Evolutionary conservation across 345 rosid genomes (phyloP), one percentile per base, ranked within the genome.

Genomic region (Rhizophora mangle): DNA sequence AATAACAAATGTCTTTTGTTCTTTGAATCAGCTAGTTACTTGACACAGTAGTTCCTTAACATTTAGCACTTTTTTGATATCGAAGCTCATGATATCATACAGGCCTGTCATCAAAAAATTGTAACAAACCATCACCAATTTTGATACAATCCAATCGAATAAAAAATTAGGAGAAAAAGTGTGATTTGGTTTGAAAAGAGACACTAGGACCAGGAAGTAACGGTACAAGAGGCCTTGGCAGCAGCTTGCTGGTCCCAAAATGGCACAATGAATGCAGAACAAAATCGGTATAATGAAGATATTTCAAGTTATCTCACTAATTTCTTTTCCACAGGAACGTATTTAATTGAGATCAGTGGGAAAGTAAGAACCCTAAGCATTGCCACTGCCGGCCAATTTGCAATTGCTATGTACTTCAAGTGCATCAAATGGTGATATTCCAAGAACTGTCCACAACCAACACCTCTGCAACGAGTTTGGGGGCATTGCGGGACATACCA

Each of bases 351-450:
- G 9, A 27, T 70, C 34, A 20, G 58, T 19, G 3, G 16, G 15
- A 54, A 18, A 39, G 63, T 64, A 49, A 60, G n/a, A 59, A 19
- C 36, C 52, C 52, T 52, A 63, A 66, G 67, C 27, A 15, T 21
- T 32, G 55, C 60, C 67, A 36, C 24, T 21, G 32, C 53, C 8
- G 43, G 57, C 21, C 3, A 20, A 27, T 53, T 57, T 49, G 37
- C 29, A 36, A 51, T 65, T 46, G 19, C n/a, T 67, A 1, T 29
- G 57, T 32, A 6, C 63, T 59, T 39, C 47, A 29, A 20, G 43
- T 16, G 1, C 31, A 7, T 43, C 55, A 53, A 34, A 53, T 27
- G 55, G 53, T 54, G 43, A 20, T 20, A 52, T 39, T 22, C 24
- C 30, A 22, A 31, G 37, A 19, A 9, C 16, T 1, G 20, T 64